Conservation (phyloP, 371 early-diverging fungal genomes). For the Catenaria anguillulae region DNA sequence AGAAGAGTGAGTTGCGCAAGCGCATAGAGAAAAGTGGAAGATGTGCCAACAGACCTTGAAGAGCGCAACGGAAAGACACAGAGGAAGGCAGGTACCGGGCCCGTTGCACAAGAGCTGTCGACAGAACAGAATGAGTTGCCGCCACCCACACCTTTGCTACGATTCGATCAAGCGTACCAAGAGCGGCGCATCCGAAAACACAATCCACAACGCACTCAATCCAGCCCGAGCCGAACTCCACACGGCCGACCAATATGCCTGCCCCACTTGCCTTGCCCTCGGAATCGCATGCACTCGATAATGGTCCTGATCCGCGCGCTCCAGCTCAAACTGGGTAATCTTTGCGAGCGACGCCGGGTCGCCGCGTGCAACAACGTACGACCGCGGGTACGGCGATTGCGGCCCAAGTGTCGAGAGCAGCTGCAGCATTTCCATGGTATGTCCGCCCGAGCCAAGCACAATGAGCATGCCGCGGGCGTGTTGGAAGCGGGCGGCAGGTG, state of each 20-base stretch:
- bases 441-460: conserved; percentile 22
- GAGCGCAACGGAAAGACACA: conserved; percentile 43
- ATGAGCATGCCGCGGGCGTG: not conserved
- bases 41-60: conserved; percentile 28
- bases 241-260: conserved; percentile 45
- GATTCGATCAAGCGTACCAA: conserved; percentile 25
- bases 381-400: conserved; percentile 34
- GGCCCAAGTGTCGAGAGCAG: conserved; percentile 35
- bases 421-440: conserved; percentile 55
- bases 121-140: not conserved
- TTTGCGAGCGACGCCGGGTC: conserved; percentile 44
- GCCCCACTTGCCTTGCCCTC: conserved; percentile 52
- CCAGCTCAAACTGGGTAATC: conserved; percentile 29
- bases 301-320: not conserved
- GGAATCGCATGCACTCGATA: conserved; percentile 24
- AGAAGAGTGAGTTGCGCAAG: not conserved
- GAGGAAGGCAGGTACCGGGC: conserved; percentile 84
- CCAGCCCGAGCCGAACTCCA: conserved; percentile 31
- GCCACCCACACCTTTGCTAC: too few species aligned
- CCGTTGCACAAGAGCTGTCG: conserved; percentile 71
- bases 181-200: conserved; percentile 31
- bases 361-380: conserved; percentile 41
- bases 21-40: not conserved
- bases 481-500: too few species aligned
- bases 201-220: conserved; percentile 19